phyloP scores from a whole-genome alignment of 306 rosid species.

The Styphnolobium japonicum region DNA sequence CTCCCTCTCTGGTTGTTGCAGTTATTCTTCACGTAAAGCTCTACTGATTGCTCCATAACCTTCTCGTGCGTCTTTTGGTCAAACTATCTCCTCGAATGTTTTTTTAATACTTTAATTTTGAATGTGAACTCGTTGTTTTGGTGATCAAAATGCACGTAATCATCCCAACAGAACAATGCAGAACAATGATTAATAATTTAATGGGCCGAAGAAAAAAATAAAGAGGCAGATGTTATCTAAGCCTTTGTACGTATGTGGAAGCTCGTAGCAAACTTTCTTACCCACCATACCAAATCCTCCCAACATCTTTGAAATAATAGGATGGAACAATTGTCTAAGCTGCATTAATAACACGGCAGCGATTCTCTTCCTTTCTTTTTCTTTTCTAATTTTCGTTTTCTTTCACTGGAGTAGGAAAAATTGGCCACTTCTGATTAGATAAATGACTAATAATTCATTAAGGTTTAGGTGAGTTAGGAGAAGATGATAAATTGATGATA shows the following conservation, averaged over 20 bases:
- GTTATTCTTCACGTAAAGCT: slow-evolving; percentile 28
- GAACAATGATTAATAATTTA: not conserved
- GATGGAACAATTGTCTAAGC: not conserved
- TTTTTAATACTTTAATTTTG: not conserved
- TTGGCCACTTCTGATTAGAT: not conserved
- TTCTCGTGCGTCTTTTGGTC: not conserved
- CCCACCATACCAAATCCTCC: slow-evolving; percentile 53
- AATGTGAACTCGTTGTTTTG: not conserved
- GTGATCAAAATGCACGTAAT: slow-evolving; percentile 14
- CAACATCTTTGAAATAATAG: slow-evolving; percentile 22
- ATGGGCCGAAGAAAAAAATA: not conserved
- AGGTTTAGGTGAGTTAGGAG: not conserved
- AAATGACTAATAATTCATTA: not conserved
- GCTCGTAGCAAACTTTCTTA: slow-evolving; percentile 34
- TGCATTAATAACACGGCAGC: not conserved
- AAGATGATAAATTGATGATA: not conserved
- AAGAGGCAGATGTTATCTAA: not conserved
- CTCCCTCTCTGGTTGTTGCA: slow-evolving; percentile 38
- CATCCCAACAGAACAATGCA: not conserved
- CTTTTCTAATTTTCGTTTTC: not conserved
- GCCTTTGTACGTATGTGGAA: slow-evolving; percentile 23
- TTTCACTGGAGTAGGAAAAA: not conserved
- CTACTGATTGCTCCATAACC: slow-evolving; percentile 13
- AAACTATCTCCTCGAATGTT: not conserved
- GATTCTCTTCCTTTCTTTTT: not conserved